Base-by-base conservation (phyloP, 352 stramenopile species). In the Phytophthora podocarpi region DNA sequence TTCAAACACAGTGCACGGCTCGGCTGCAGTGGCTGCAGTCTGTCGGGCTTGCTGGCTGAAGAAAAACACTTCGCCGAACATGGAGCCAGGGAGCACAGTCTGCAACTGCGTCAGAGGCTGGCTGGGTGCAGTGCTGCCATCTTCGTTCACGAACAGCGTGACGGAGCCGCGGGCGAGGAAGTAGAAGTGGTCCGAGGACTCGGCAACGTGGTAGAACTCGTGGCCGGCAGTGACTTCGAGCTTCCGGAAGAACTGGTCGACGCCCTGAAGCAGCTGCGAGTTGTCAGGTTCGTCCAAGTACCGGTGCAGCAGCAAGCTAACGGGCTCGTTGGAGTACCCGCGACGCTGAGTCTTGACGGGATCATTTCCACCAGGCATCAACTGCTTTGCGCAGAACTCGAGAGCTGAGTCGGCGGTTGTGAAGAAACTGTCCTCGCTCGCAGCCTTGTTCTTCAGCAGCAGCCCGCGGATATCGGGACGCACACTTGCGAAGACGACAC, bases 61-160 rank as follows among this genome's bases (percentile, higher is more conserved):
- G 52, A 93, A 93, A 49, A 90, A 83, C 3, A 91, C 81, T 41
- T 93, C 82, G 35, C 85, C 85, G 62, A 93, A 93, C 77, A 93
- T 89, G 21, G 79, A 78, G 1, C 80, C 82, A 0, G 82, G 78
- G 6, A 82, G 76, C 39, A 89, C 82, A 21, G 78, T 75, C 65
- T 91, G 78, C 13, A 91, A 53, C 49, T 79, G 49, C 20, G 77
- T 67, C 6, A 90, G 54, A 20, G 67, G 64, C 41, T 74, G 76
- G 12, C 73, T 58, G 24, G 76, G 70, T 10, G 53, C 47, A 6
- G 68, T 63, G 45, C 72, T 78, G 37, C 76, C 79, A 41, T 93
- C 81, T 41, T 82, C 74, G 63, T 91, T 89, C 78, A 91, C 86
- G 41, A 78, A 80, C 15, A 91, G 60, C 21, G 75, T 77, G 27